Evolutionary conservation across 202 grass and related monocot species (phyloP).

Genomic region (Schoenoplectus triqueter): DNA sequence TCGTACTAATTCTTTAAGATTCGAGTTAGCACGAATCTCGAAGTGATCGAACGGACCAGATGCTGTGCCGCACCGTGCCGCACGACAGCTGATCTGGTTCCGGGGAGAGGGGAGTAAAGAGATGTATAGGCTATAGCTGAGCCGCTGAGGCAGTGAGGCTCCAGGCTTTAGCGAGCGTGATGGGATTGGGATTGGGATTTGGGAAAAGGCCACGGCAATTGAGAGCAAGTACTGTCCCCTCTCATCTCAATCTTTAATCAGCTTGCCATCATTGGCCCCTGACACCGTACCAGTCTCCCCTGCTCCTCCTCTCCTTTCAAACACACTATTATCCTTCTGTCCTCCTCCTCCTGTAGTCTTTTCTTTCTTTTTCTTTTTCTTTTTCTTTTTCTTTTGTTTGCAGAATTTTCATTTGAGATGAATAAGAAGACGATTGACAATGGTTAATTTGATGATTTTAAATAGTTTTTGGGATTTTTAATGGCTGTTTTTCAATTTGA

Average conservation of each 20-base stretch:
- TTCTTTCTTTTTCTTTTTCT: not conserved
- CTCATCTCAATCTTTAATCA: conserved; percentile 22
- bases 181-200: conserved; percentile 32
- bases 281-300: conserved; percentile 17
- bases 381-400: not conserved
- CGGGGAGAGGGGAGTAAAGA: too few relatives aligned
- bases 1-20: too few relatives aligned
- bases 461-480: too few relatives aligned
- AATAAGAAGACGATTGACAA: too few relatives aligned
- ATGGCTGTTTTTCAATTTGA: too few relatives aligned
- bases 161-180: conserved; percentile 31
- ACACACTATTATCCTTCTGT: not conserved
- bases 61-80: too few relatives aligned
- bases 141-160: not conserved
- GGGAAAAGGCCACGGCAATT: conserved; percentile 36
- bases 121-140: not conserved
- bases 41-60: too few relatives aligned
- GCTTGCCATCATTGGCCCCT: conserved; percentile 25
- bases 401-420: too few relatives aligned
- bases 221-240: conserved; percentile 1
- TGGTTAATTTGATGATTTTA: too few relatives aligned
- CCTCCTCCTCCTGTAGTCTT: not conserved
- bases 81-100: too few relatives aligned
- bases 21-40: too few relatives aligned
- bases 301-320: not conserved